Evolutionary conservation across 345 rosid genomes (phyloP).

Genomic region (Bruguiera parviflora): DNA sequence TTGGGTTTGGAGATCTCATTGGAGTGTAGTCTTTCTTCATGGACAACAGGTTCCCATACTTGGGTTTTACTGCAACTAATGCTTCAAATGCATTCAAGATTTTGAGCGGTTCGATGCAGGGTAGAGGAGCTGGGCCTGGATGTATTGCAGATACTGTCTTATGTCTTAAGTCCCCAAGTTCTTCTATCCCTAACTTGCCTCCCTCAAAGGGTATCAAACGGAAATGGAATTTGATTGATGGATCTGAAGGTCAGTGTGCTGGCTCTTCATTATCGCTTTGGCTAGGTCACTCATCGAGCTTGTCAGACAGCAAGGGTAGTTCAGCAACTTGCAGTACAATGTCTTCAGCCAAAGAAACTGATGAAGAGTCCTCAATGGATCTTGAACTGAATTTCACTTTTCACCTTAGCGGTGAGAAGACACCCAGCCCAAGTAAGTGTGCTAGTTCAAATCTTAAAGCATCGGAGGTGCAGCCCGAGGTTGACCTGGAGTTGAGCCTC

Average conservation of each 20-base stretch:
- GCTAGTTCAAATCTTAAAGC: conserved; percentile 33
- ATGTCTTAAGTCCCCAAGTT: conserved; percentile 71
- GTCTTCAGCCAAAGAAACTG: conserved; percentile 82
- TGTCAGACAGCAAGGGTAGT: conserved; percentile 91
- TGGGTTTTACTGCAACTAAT: conserved; percentile 45
- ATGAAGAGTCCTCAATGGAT: conserved; percentile 82
- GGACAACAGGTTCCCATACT: conserved; percentile 51
- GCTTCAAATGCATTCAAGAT: conserved; percentile 53
- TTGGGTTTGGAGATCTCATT: conserved; percentile 44
- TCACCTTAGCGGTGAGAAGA: conserved; percentile 70
- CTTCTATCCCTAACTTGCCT: conserved; percentile 36
- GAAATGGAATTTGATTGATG: conserved; percentile 58
- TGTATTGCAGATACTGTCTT: conserved; percentile 52
- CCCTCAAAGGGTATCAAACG: conserved; percentile 61
- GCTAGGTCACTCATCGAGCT: conserved; percentile 64
- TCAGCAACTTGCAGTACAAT: conserved; percentile 63
- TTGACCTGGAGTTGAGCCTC: conserved; percentile 80
- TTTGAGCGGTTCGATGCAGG: conserved; percentile 44
- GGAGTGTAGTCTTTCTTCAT: conserved; percentile 37
- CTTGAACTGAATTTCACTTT: conserved; percentile 75
- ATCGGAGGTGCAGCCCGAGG: conserved; percentile 38
- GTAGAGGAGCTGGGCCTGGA: conserved; percentile 35
- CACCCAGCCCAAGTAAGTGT: conserved; percentile 33
- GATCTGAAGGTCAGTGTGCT: conserved; percentile 38
- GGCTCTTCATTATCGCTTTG: conserved; percentile 71